Evolutionary conservation across 805 yeast species (phyloP).

Genomic region (Komagataella mondaviorum): DNA sequence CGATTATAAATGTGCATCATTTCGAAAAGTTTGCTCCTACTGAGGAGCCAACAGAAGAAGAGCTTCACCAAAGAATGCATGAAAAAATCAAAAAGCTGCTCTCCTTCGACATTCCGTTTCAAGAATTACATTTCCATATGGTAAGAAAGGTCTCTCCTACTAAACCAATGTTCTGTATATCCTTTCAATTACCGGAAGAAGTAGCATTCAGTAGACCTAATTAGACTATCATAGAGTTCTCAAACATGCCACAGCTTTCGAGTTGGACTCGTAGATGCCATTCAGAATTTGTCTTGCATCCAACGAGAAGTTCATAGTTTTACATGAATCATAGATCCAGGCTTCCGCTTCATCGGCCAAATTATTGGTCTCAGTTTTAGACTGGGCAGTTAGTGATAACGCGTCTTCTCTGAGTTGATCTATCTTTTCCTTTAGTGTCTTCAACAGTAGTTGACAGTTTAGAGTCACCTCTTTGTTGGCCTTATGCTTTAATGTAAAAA

Average conservation of each 20-base stretch:
- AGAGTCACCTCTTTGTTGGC: neutral
- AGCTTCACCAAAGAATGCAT: slow-evolving; percentile 53
- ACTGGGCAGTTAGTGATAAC: neutral
- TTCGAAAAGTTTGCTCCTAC: slow-evolving; percentile 78
- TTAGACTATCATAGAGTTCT: neutral
- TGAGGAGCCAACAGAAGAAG: slow-evolving; percentile 52
- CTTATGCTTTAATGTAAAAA: neutral
- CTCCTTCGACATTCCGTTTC: slow-evolving; percentile 31
- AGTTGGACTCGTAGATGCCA: neutral
- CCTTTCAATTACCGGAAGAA: slow-evolving; percentile 58
- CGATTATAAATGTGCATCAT: slow-evolving; percentile 78
- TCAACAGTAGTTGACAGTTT: neutral
- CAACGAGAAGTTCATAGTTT: neutral
- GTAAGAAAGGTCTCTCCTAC: slow-evolving; percentile 96
- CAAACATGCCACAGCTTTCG: neutral
- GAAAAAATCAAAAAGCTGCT: slow-evolving; percentile 33
- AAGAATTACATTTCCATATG: slow-evolving; percentile 50
- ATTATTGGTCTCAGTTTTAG: neutral
- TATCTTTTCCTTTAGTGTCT: neutral
- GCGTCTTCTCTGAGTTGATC: neutral
- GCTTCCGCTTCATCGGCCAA: neutral
- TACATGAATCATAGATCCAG: neutral
- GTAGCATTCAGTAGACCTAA: slow-evolving; percentile 31
- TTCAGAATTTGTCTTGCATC: neutral
- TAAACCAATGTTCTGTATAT: slow-evolving; percentile 87